Evolutionary conservation across 1,139 yeast genomes (phyloP), one percentile per base, ranked within the genome.

Genomic region (Yamadazyma dendronema): DNA sequence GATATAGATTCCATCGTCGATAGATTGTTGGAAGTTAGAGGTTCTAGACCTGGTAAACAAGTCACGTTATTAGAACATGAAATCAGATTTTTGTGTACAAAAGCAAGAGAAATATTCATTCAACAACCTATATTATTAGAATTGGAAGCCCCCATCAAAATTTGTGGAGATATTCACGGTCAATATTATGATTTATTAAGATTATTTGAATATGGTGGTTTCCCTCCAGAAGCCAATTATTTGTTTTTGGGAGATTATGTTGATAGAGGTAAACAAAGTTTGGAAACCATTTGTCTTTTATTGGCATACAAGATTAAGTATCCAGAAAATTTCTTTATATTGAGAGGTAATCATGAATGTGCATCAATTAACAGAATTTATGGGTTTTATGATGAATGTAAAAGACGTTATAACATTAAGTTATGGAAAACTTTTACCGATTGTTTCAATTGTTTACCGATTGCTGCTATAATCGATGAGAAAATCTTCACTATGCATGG

Each of bases 401-500:
- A 92, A 67, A 84, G 98, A 73, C 84, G 98, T 63, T 90, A 88
- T 72, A 89, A 89, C 67, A 89, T 92, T 65, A 92, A 90, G 67
- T 82, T 89, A 54, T 92, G 98, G 97, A 92, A 92, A 67, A 89
- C 96, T 15, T 92, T 92, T 61, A 89, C 97, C 34, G 97, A 92
- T 67, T 89, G 97, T 67, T 92, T 92, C 75, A 92, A 92, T 74
- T 89, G 97, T 66, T 77, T 92, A 62, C 98, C 98, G 46, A 90
- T 92, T 61, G 97, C 97, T 41, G 97, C 97, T 40, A 90, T 90
- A 53, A 87, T 92, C 52, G 97, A 90, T 62, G 97, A 90, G 63
- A 90, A 90, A 72, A 92, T 92, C 65, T 90, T 92, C 63, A 87
- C 97, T 48, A 89, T 92, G 96, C 98, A 92, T 67, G 98, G 98